A percentile compares a stretch with the other conserved stretches of the same genome.
These are phyloP conservation scores for Stephanodiscus triporus DNA, from an alignment of 108 stramenopile genomes.

Conservation along the genomic window DNA sequence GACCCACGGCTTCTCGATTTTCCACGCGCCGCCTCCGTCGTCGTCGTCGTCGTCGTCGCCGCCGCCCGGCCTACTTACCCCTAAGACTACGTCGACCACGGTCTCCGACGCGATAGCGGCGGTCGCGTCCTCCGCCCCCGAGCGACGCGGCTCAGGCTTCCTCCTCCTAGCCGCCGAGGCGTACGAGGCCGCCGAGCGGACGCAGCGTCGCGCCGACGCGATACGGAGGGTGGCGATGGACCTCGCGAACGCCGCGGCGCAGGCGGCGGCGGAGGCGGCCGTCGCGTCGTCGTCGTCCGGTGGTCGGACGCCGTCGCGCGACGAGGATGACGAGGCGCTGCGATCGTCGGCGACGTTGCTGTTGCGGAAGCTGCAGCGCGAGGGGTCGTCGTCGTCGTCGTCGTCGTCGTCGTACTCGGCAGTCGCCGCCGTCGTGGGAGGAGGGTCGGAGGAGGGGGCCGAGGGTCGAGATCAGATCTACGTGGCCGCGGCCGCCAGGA, in stretches of 20 bases:
- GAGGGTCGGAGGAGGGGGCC: background rate
- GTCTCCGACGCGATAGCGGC: background rate
- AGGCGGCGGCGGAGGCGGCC: background rate
- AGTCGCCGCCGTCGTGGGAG: no score
- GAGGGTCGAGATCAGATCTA: conserved; percentile 22
- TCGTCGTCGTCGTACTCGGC: background rate
- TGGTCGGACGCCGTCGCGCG: background rate
- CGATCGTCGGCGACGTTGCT: background rate
- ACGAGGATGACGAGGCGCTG: background rate
- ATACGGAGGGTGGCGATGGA: conserved; percentile 43
- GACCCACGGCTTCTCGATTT: no score
- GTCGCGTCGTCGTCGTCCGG: conserved; percentile 6
- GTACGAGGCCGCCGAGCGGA: conserved; percentile 30
- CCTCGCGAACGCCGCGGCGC: background rate
- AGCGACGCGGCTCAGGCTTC: conserved; percentile 42
- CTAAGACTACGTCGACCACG: no score
- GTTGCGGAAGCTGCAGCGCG: background rate
- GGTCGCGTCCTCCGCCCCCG: background rate
- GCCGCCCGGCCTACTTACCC: no score
- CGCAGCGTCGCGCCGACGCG: conserved; percentile 34
- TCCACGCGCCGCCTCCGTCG: no score
- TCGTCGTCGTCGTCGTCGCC: no score
- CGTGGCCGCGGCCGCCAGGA: conserved; percentile 27
- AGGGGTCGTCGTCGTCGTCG: background rate
- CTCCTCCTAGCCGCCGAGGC: conserved; percentile 42